These are phyloP conservation scores for Claviceps cyperi DNA, from an alignment of 2,329 filamentous ascomycete species.

Conservation along the genomic window DNA sequence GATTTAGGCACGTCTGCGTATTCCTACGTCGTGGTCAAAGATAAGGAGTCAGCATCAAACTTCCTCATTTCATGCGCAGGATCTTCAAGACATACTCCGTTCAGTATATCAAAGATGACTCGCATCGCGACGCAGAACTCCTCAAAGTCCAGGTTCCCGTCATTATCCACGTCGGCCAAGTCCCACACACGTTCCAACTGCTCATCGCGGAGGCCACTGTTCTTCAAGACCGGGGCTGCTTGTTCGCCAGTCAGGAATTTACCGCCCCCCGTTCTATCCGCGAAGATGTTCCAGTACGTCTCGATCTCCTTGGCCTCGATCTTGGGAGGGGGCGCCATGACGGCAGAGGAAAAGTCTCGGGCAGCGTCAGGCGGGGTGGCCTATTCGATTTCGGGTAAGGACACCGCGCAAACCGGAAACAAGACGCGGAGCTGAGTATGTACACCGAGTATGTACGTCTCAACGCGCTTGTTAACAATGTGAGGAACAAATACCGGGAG, in stretches of 20 bases:
- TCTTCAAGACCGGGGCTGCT: conserved; percentile 47
- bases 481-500: too few relatives aligned
- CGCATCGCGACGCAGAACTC: conserved; percentile 99
- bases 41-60: too few relatives aligned
- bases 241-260: conserved; percentile 47
- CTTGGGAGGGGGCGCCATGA: conserved; percentile 36
- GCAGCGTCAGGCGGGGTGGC: not conserved
- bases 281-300: conserved; percentile 53
- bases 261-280: conserved; percentile 42
- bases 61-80: not conserved
- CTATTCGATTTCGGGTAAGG: not conserved
- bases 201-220: conserved; percentile 46
- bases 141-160: conserved; percentile 96
- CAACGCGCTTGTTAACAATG: not conserved
- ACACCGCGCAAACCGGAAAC: not conserved
- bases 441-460: not conserved
- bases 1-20: conserved; percentile 73
- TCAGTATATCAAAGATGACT: conserved; percentile 91
- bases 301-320: conserved; percentile 49
- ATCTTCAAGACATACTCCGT: conserved; percentile 47
- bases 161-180: conserved; percentile 89
- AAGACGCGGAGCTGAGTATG: not conserved
- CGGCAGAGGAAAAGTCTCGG: conserved; percentile 11
- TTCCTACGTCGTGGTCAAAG: conserved; percentile 41
- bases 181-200: conserved; percentile 98